A percentile compares a stretch with the other conserved stretches of the same genome.
These are phyloP conservation scores for Ogataea nonfermentans DNA, from an alignment of 805 yeast genomes.

Conservation along the genomic window DNA sequence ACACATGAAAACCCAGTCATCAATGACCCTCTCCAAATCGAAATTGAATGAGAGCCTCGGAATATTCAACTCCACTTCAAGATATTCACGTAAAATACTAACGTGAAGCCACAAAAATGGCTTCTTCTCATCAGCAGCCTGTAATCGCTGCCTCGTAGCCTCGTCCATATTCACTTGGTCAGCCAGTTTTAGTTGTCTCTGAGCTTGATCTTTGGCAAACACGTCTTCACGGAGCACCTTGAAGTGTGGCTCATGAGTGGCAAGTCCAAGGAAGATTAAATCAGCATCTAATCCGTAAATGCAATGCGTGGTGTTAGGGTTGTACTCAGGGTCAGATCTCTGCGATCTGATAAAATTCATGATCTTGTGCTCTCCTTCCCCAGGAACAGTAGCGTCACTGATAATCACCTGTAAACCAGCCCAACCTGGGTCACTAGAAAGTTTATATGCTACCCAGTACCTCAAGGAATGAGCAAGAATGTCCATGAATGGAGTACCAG, in stretches of 20 bases:
- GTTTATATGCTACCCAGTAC: slow-evolving; percentile 90
- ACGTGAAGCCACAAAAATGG: slow-evolving; percentile 95
- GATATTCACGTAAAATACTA: slow-evolving; percentile 81
- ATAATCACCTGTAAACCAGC: slow-evolving; percentile 81
- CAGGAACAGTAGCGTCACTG: slow-evolving; percentile 96
- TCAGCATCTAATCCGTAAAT: slow-evolving; percentile 98
- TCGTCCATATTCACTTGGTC: slow-evolving; percentile 59
- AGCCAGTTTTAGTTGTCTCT: slow-evolving; percentile 41
- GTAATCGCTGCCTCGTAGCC: slow-evolving; percentile 47
- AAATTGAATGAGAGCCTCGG: slow-evolving; percentile 70
- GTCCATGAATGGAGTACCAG: slow-evolving; percentile 98
- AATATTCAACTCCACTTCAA: slow-evolving; percentile 74
- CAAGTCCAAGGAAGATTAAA: slow-evolving; percentile 89
- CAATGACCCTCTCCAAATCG: slow-evolving; percentile 93
- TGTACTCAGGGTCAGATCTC: slow-evolving; percentile 78
- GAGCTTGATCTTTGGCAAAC: slow-evolving; percentile 67
- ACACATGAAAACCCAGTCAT: slow-evolving; percentile 99
- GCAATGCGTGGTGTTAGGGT: slow-evolving; percentile 93
- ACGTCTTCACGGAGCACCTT: slow-evolving; percentile 94
- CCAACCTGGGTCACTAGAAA: slow-evolving; percentile 93
- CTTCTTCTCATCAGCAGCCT: slow-evolving; percentile 51
- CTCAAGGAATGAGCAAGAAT: slow-evolving; percentile 76
- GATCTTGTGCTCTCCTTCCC: slow-evolving; percentile 98
- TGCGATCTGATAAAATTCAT: slow-evolving; percentile 95
- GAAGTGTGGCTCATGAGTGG: slow-evolving; percentile 98